phyloP scores from a whole-genome alignment of 2,329 filamentous ascomycete species.

The Didymella arachidicola region DNA sequence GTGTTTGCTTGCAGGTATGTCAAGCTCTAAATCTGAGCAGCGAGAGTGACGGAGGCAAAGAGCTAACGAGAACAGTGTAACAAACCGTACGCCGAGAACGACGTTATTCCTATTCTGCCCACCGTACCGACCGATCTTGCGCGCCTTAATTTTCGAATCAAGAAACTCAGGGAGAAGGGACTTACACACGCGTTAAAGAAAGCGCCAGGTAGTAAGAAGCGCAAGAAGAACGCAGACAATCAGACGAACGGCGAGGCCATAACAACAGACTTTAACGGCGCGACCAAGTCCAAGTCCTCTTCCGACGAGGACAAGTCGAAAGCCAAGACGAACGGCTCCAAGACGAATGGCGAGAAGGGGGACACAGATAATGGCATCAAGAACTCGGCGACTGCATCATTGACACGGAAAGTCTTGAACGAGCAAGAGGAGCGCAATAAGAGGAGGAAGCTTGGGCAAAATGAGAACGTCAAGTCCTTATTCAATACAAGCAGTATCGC shows the following conservation, averaged over 20 bases:
- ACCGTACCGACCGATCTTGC: constrained; percentile 74
- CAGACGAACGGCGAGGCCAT: constrained; percentile 18
- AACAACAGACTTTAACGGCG: constrained; percentile 9
- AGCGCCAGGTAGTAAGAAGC: constrained; percentile 69
- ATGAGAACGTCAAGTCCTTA: constrained; percentile 58
- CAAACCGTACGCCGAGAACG: constrained; percentile 72
- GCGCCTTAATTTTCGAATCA: constrained; percentile 69
- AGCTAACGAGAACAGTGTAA: constrained; percentile 67
- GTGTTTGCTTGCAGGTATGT: constrained; percentile 65
- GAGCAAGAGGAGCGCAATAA: constrained; percentile 88
- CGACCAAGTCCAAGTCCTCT: constrained; percentile 24
- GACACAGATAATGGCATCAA: constrained; percentile 72
- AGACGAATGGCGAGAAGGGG: constrained; percentile 9
- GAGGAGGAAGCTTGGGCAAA: constrained; percentile 71
- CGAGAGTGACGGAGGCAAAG: neutral
- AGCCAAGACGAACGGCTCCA: constrained; percentile 1
- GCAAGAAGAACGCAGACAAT: constrained; percentile 65
- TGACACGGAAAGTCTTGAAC: constrained; percentile 85
- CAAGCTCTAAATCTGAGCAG: neutral
- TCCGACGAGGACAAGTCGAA: constrained; percentile 32
- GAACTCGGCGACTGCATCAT: constrained; percentile 81
- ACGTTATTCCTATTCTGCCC: constrained; percentile 84
- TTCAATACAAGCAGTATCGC: constrained; percentile 53
- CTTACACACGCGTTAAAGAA: constrained; percentile 91
- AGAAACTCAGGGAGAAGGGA: constrained; percentile 73